Conservation (phyloP, 2,329 filamentous ascomycete species). For the Onygena corvina region DNA sequence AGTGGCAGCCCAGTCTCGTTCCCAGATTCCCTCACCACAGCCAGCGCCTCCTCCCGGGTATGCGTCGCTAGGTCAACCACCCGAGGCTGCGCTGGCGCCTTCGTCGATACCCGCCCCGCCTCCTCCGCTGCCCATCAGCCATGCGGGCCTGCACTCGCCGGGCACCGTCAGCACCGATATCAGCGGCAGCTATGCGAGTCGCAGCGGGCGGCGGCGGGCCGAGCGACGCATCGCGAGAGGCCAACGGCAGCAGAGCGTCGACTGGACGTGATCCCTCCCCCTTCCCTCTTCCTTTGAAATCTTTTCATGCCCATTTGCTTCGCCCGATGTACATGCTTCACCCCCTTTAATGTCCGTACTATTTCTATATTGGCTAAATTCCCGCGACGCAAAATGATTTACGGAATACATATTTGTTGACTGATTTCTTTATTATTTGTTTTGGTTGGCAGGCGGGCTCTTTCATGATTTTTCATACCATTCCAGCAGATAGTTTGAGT, state of each 20-base stretch:
- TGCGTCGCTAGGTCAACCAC: not conserved
- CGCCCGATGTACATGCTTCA: too few relatives aligned
- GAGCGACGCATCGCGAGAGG: slow-evolving; percentile 40
- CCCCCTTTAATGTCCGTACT: too few relatives aligned
- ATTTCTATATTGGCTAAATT: too few relatives aligned
- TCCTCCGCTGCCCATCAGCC: slow-evolving; percentile 22
- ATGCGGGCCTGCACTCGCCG: slow-evolving; percentile 30
- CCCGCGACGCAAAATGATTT: not conserved
- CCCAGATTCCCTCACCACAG: not conserved
- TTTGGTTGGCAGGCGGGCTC: not conserved
- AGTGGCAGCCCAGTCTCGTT: not conserved
- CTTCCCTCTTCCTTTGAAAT: not conserved
- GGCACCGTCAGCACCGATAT: slow-evolving; percentile 39
- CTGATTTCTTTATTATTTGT: too few relatives aligned
- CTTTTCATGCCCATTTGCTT: not conserved
- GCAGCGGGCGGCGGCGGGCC: slow-evolving; percentile 41
- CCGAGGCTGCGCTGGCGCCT: slow-evolving; percentile 1
- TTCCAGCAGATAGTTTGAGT: too few relatives aligned
- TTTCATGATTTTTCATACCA: not conserved
- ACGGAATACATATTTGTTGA: slow-evolving; percentile 1
- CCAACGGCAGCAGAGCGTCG: slow-evolving; percentile 36
- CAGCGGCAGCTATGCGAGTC: slow-evolving; percentile 42
- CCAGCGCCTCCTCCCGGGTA: not conserved
- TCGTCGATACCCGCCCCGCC: slow-evolving; percentile 16
- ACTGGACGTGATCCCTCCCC: slow-evolving; percentile 26